Conservation (phyloP, 2,329 filamentous ascomycete genomes). For the Dothiorella sarmentorum region DNA sequence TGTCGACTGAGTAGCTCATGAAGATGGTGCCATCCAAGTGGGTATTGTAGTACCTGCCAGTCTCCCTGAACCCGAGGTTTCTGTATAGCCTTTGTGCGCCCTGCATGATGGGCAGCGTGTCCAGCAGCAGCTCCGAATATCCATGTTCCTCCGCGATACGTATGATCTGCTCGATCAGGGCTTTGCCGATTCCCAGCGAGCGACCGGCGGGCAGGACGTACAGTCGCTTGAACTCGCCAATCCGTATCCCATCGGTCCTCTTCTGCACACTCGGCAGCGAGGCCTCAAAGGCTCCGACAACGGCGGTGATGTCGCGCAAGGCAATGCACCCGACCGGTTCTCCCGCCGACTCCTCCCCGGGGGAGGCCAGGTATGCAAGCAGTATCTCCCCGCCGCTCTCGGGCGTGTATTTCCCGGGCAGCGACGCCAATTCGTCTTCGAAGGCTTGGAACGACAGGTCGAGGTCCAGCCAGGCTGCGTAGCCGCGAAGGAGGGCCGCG, state of each 20-base stretch:
- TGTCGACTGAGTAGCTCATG: conserved; percentile 37
- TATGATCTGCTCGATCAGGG: conserved; percentile 46
- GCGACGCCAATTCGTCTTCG: conserved; percentile 47
- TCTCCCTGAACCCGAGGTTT: conserved; percentile 50
- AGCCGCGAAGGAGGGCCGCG: conserved; percentile 37
- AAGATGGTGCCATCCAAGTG: conserved; percentile 54
- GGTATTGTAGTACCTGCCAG: conserved; percentile 54
- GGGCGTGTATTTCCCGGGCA: conserved; percentile 54
- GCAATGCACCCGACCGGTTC: conserved; percentile 46
- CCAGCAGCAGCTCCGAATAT: conserved; percentile 53
- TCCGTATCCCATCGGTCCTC: not conserved
- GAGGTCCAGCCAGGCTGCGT: conserved; percentile 46
- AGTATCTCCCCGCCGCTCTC: conserved; percentile 47
- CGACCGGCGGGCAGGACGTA: conserved; percentile 50
- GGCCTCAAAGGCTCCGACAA: not conserved
- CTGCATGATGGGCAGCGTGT: conserved; percentile 54
- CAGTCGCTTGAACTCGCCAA: conserved; percentile 56
- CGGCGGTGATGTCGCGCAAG: conserved; percentile 35
- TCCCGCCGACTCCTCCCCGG: not conserved
- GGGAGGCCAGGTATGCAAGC: conserved; percentile 37
- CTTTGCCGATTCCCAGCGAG: conserved; percentile 49
- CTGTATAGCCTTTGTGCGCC: conserved; percentile 50
- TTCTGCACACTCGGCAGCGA: not conserved
- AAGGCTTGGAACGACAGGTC: conserved; percentile 59
- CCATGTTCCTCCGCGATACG: conserved; percentile 45